phyloP scores from a whole-genome alignment of 345 rosid genomes.

The Rhizophora apiculata region DNA sequence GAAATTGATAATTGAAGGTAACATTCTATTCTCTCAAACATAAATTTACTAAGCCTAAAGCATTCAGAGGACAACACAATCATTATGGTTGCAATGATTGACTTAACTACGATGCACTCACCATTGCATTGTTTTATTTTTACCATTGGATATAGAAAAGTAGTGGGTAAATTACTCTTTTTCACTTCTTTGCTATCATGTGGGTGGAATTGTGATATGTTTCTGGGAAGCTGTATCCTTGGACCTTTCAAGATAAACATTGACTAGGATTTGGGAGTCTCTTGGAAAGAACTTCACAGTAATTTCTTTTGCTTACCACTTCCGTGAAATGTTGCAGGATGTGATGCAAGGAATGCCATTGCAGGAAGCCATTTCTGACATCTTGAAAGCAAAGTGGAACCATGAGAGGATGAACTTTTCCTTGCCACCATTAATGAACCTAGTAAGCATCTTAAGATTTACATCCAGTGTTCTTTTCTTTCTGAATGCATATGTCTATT shows the following conservation, averaged over 20 bases:
- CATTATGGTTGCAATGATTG: too few species aligned
- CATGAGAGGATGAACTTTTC: slow-evolving; percentile 81
- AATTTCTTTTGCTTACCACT: not conserved
- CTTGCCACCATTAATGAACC: slow-evolving; percentile 90
- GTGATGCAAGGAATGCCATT: slow-evolving; percentile 48
- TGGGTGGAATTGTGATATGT: not conserved
- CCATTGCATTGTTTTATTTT: too few species aligned
- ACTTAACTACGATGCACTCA: too few species aligned
- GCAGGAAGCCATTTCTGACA: slow-evolving; percentile 50
- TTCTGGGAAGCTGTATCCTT: not conserved
- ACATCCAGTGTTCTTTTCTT: too few species aligned
- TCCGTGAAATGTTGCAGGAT: slow-evolving; percentile 40
- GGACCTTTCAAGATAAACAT: not conserved
- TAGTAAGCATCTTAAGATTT: slow-evolving; percentile 25
- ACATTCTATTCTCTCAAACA: too few species aligned
- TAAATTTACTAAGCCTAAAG: too few species aligned
- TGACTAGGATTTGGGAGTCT: not conserved
- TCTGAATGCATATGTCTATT: not conserved
- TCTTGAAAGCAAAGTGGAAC: slow-evolving; percentile 77
- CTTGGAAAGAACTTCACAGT: not conserved
- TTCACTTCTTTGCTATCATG: not conserved
- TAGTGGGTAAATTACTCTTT: not conserved
- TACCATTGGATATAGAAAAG: not conserved
- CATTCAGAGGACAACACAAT: too few species aligned
- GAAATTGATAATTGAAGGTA: too few species aligned